Percentiles rank a stretch among this genome's conserved stretches.
phyloP scores from a whole-genome alignment of 345 rosid species.

The Gossypium turneri region DNA sequence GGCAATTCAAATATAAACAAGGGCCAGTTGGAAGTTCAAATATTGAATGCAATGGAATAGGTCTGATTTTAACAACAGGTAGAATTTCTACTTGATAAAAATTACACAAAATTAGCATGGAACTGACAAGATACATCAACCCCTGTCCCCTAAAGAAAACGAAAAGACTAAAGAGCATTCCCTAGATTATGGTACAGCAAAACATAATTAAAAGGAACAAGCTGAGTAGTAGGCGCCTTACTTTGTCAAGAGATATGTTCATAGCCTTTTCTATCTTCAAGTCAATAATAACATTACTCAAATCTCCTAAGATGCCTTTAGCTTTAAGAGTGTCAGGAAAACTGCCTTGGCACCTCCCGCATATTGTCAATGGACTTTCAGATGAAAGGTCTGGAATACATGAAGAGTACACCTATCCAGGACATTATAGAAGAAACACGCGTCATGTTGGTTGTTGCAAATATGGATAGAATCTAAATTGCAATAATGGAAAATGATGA shows the following conservation, averaged over 20 bases:
- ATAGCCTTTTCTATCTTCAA: constrained; percentile 38
- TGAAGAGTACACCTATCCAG: constrained; percentile 42
- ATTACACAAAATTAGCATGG: background rate
- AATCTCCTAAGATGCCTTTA: constrained; percentile 46
- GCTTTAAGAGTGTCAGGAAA: constrained; percentile 41
- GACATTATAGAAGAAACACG: constrained; percentile 2
- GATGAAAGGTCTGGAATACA: constrained; percentile 54
- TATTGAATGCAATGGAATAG: background rate
- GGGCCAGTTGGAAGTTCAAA: background rate
- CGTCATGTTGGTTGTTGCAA: background rate
- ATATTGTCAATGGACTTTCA: constrained; percentile 38
- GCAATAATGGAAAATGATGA: background rate
- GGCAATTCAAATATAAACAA: background rate
- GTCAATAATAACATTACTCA: constrained; percentile 34
- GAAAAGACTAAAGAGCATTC: background rate
- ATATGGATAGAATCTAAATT: background rate
- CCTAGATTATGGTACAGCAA: background rate
- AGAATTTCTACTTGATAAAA: background rate
- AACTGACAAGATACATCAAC: background rate
- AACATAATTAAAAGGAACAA: background rate
- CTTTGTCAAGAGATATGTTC: constrained; percentile 49
- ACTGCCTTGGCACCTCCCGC: constrained; percentile 49
- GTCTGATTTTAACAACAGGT: background rate
- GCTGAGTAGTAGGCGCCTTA: constrained; percentile 10
- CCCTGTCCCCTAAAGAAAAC: background rate